phyloP scores from a whole-genome alignment of 1,139 yeast species.

The Sugiyamaella grinbergsii region DNA sequence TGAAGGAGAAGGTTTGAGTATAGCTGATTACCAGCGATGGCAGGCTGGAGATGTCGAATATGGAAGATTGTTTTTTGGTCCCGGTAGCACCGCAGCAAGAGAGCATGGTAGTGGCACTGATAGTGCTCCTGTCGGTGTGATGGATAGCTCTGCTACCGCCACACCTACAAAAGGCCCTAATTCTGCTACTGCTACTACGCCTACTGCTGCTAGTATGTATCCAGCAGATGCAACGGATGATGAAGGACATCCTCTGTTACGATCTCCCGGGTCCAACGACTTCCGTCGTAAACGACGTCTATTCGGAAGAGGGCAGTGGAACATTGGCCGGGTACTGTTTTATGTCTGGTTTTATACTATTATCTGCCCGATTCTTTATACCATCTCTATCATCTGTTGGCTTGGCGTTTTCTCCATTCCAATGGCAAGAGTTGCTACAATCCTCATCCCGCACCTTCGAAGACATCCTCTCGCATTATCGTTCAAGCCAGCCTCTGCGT shows the following conservation, averaged over 20 bases:
- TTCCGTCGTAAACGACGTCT: slow-evolving; percentile 50
- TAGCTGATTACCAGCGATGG: slow-evolving; percentile 88
- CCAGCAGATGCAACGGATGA: slow-evolving; percentile 24
- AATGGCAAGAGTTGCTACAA: slow-evolving; percentile 74
- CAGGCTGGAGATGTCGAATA: slow-evolving; percentile 65
- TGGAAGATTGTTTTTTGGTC: slow-evolving; percentile 71
- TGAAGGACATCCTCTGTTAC: slow-evolving; percentile 22
- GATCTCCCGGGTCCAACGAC: slow-evolving; percentile 25
- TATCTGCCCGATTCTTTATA: slow-evolving; percentile 65
- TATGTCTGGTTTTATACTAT: slow-evolving; percentile 70
- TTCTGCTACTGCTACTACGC: slow-evolving; percentile 2
- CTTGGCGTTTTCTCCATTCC: slow-evolving; percentile 86
- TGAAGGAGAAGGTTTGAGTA: slow-evolving; percentile 81
- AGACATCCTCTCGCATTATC: slow-evolving; percentile 87
- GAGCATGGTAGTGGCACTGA: slow-evolving; percentile 6
- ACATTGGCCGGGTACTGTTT: slow-evolving; percentile 76
- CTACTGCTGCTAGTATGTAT: slow-evolving; percentile 6
- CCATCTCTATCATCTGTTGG: slow-evolving; percentile 71
- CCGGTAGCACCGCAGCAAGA: slow-evolving; percentile 38
- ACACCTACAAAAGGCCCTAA: no score
- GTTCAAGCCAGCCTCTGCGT: slow-evolving; percentile 62
- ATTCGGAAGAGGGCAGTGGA: slow-evolving; percentile 95
- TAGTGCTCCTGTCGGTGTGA: neutral
- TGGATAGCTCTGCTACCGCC: slow-evolving; percentile 5
- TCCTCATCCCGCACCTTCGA: slow-evolving; percentile 75